phyloP scores from a whole-genome alignment of 768 basidiomycete species.

The Boletus huronensis region DNA sequence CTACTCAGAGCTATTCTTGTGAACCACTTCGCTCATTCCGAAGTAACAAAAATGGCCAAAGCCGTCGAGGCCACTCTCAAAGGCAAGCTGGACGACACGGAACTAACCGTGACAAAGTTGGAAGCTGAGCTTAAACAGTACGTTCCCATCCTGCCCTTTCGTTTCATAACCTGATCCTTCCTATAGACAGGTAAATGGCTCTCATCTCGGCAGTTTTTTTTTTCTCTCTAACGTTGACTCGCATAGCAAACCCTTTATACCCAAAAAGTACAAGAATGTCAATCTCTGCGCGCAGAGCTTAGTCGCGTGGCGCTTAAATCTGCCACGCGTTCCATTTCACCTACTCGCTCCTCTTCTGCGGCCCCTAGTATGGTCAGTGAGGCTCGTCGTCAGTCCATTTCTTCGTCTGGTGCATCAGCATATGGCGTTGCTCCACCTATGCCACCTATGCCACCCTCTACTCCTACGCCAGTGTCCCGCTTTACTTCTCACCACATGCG shows the following conservation, averaged over 20 bases:
- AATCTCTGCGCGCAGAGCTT: conserved; percentile 63
- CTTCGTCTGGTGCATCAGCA: conserved; percentile 31
- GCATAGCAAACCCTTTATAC: conserved; percentile 55
- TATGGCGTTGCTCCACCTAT: conserved; percentile 30
- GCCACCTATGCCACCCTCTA: conserved; percentile 43
- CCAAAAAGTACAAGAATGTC: conserved; percentile 70
- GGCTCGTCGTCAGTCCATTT: conserved; percentile 30
- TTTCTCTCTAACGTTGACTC: conserved; percentile 14
- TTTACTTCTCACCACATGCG: conserved; percentile 52
- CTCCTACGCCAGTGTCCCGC: conserved; percentile 48
- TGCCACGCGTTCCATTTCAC: conserved; percentile 21
- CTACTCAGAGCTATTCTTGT: conserved; percentile 79
- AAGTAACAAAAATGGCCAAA: conserved; percentile 67
- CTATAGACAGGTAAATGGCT: conserved; percentile 56
- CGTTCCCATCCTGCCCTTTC: conserved; percentile 29
- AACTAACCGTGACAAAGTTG: conserved; percentile 53
- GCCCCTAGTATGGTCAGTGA: conserved; percentile 24
- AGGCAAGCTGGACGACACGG: conserved; percentile 62
- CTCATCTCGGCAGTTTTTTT: conserved; percentile 2
- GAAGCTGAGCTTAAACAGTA: conserved; percentile 73
- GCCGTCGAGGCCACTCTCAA: conserved; percentile 57
- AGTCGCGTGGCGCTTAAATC: conserved; percentile 45
- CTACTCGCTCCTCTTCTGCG: conserved; percentile 26
- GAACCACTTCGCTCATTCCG: conserved; percentile 79
- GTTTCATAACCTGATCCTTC: conserved; percentile 17